phyloP scores from a whole-genome alignment of 2,329 filamentous ascomycete species.

The Scedosporium apiospermum region DNA sequence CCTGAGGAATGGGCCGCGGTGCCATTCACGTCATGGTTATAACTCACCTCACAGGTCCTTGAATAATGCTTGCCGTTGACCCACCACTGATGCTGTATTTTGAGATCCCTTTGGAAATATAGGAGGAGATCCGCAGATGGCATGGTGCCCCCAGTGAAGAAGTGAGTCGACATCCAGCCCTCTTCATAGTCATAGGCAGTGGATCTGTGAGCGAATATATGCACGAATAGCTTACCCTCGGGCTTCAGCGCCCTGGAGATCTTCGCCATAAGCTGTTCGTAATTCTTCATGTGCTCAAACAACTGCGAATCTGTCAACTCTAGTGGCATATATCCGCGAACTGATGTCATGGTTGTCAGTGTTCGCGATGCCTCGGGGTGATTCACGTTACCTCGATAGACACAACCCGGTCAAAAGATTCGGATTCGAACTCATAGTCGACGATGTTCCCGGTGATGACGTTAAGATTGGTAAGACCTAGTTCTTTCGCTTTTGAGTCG shows the following conservation, averaged over 20 bases:
- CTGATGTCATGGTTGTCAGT: background rate
- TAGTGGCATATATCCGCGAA: too few relatives aligned
- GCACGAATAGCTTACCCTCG: constrained; percentile 58
- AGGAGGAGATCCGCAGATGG: constrained; percentile 55
- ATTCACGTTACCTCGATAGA: constrained; percentile 41
- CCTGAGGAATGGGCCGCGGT: constrained; percentile 2
- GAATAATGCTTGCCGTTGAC: constrained; percentile 60
- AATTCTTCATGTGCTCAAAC: constrained; percentile 73
- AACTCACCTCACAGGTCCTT: constrained; percentile 54
- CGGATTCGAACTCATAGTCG: constrained; percentile 45
- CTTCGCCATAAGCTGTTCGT: constrained; percentile 57
- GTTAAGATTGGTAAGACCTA: constrained; percentile 48
- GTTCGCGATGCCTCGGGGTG: background rate
- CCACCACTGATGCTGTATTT: constrained; percentile 58
- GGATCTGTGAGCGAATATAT: constrained; percentile 55
- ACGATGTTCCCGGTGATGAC: constrained; percentile 60
- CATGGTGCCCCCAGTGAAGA: constrained; percentile 68
- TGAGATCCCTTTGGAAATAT: constrained; percentile 56
- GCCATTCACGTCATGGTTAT: background rate
- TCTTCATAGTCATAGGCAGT: constrained; percentile 63
- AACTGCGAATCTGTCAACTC: constrained; percentile 31
- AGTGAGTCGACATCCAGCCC: constrained; percentile 66
- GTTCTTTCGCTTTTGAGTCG: constrained; percentile 44
- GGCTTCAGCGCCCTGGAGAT: constrained; percentile 49
- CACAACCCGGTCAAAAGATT: constrained; percentile 54